Base-by-base conservation (phyloP, 1,284 basidiomycete genomes). In the Apiotrichum porosum region DNA sequence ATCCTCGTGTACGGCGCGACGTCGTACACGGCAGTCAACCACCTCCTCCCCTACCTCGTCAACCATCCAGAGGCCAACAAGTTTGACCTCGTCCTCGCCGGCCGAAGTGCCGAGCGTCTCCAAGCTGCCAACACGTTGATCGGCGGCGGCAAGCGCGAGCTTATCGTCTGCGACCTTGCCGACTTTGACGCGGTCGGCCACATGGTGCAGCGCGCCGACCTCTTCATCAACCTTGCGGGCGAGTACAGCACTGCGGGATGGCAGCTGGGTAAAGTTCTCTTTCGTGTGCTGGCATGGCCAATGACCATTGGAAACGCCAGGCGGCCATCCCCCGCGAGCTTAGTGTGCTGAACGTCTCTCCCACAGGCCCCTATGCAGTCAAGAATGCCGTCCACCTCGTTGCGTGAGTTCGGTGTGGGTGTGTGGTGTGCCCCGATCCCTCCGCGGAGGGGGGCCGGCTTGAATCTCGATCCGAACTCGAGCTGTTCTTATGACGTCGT, bases 1-100 rank as follows among this genome's bases (percentile, higher is more conserved):
- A 37, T 72, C 32, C 52, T 64, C 42, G 51, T 74, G 36, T 72
- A 71, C 58, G 72, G 72, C 26, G 69, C 72, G 2, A 69, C 67
- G 2, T 60, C 63, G 9, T 74, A 62, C 60, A 69, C 70, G 6
- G 67, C 62, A 2, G 47, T 47, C 26, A 37, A 49, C 31, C 60
- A 68, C 19, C 48, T 70, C 12, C 44, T 71, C 17, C 51, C 51
- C 21, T 72, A 74, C 52, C 63, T 74, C 35, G 60, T 61, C 9
- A 44, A 47, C 4, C 69, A 74, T 44, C 56, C 60, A 10, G 61
- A 71, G 13, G 37, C 44, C 1, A 41, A 36, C 4, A 18, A 45
- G 12, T 70, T 71, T 51, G 57, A 66, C 15, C 60, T 66, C 43
- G 57, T 68, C 40, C 51, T 74, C 18, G 57, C 66, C 0, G 72